phyloP scores from a whole-genome alignment of 2,329 filamentous ascomycete species.

The Fusarium nurragi region DNA sequence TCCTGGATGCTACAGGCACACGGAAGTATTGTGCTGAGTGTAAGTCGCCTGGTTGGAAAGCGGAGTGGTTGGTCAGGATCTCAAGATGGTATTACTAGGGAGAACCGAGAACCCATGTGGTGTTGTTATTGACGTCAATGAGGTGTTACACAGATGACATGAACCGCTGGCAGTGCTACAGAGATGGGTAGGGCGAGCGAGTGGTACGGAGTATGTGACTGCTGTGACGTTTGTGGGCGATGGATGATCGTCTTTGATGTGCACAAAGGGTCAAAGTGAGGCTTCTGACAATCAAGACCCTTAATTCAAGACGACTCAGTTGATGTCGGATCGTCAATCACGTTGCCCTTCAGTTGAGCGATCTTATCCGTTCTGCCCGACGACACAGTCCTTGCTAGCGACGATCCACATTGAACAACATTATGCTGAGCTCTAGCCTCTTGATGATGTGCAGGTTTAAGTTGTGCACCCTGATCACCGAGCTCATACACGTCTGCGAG shows the following conservation, averaged over 20 bases:
- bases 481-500: slow-evolving; percentile 39
- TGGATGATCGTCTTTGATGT: slow-evolving; percentile 11
- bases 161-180: neutral
- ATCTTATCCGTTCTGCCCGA: slow-evolving; percentile 8
- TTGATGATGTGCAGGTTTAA: slow-evolving; percentile 23
- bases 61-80: slow-evolving; percentile 12
- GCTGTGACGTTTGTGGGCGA: neutral
- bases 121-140: slow-evolving; percentile 11
- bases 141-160: slow-evolving; percentile 2
- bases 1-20: neutral
- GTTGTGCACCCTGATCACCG: neutral
- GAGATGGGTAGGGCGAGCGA: slow-evolving; percentile 14
- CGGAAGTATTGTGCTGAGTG: slow-evolving; percentile 14
- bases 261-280: slow-evolving; percentile 7
- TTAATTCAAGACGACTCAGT: slow-evolving; percentile 1
- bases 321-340: neutral
- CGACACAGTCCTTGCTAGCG: neutral
- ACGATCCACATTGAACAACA: slow-evolving; percentile 1
- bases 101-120: slow-evolving; percentile 1
- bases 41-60: slow-evolving; percentile 20
- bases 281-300: slow-evolving; percentile 23
- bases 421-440: neutral
- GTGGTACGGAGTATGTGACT: neutral
- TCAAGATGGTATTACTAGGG: slow-evolving; percentile 1
- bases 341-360: neutral